These are phyloP conservation scores for Dendrobium huoshanense DNA, from an alignment of 106 monocot genomes.

Conservation along the genomic window DNA sequence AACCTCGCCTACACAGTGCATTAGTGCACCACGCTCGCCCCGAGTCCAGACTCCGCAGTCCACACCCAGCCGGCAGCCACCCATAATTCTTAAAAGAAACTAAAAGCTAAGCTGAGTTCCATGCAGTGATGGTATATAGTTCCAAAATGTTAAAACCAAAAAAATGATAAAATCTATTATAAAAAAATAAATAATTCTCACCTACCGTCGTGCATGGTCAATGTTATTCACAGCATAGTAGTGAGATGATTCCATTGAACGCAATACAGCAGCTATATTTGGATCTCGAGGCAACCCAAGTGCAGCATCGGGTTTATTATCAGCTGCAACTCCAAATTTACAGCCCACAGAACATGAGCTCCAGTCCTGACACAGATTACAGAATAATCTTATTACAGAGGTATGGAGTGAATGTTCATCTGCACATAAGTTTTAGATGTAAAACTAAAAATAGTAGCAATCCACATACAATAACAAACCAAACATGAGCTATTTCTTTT, in stretches of 20 bases:
- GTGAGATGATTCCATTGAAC: conserved; percentile 88
- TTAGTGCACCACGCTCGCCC: no score
- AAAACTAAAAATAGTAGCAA: neutral
- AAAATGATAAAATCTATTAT: neutral
- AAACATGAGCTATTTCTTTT: neutral
- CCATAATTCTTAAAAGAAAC: no score
- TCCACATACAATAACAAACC: neutral
- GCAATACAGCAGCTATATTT: conserved; percentile 30
- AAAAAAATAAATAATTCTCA: conserved; percentile 26
- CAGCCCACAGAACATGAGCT: conserved; percentile 74
- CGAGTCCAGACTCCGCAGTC: no score
- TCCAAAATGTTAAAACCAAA: no score
- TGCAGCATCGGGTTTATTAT: conserved; percentile 48
- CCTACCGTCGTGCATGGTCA: conserved; percentile 77
- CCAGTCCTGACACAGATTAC: conserved; percentile 40
- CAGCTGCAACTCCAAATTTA: conserved; percentile 42
- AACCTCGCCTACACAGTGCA: no score
- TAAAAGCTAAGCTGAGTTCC: no score
- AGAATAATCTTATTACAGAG: neutral
- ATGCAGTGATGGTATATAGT: no score
- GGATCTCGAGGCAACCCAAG: conserved; percentile 33
- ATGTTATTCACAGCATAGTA: conserved; percentile 70
- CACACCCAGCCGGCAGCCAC: no score
- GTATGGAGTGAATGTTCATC: neutral
- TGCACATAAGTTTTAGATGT: neutral